Percentiles rank a stretch among this genome's conserved stretches.
phyloP scores from a whole-genome alignment of 805 yeast genomes.

The Candida railenensis region DNA sequence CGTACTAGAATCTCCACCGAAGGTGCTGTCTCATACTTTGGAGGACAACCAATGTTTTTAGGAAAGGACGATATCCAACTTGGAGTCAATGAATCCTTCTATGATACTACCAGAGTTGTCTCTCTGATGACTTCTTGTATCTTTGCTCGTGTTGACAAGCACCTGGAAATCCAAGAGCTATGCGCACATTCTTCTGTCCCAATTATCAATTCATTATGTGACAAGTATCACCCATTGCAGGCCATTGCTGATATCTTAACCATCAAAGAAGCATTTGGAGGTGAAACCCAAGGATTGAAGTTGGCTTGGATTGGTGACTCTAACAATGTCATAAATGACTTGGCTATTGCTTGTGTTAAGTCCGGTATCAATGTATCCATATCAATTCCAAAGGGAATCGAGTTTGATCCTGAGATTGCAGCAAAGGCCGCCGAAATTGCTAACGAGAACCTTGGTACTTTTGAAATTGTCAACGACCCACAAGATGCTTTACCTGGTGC shows the following conservation, averaged over 20 bases:
- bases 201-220: conserved; percentile 90
- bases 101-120: conserved; percentile 85
- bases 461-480: conserved; percentile 72
- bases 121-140: conserved; percentile 96
- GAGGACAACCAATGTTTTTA: conserved; percentile 94
- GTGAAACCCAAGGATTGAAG: conserved; percentile 51
- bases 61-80: conserved; percentile 96
- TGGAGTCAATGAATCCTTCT: conserved; percentile 89
- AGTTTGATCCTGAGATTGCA: conserved; percentile 56
- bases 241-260: conserved; percentile 91
- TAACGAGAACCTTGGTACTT: conserved; percentile 46
- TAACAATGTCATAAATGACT: conserved; percentile 91
- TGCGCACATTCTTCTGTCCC: conserved; percentile 84
- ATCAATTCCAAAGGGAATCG: conserved; percentile 79
- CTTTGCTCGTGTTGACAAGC: conserved; percentile 92
- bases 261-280: conserved; percentile 72
- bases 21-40: conserved; percentile 90
- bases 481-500: conserved; percentile 70
- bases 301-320: conserved; percentile 96
- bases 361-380: conserved; percentile 79
- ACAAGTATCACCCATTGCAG: conserved; percentile 90
- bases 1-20: conserved; percentile 93
- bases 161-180: conserved; percentile 76
- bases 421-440: conserved; percentile 55
- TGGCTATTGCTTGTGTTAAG: conserved; percentile 83